Evolutionary conservation across 2,329 filamentous ascomycete species (phyloP), one percentile per base, ranked within the genome.

Genomic region (Aspergillus niger): DNA sequence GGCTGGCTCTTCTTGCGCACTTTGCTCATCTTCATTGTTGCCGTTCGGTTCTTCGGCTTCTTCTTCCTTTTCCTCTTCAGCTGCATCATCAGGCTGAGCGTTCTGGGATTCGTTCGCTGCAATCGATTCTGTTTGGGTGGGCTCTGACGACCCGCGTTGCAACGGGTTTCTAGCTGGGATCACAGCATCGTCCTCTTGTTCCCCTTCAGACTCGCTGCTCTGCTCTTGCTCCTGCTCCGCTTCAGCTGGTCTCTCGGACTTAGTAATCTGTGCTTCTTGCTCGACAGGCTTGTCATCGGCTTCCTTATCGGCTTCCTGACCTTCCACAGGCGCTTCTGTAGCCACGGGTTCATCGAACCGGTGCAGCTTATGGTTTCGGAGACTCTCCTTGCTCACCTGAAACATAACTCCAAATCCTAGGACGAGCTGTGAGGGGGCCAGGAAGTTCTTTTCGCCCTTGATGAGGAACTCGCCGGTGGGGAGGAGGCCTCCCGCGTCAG

Each of bases 371-470:
- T 97, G 93, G 59, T 87, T 90, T 3, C 83, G 84, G 73, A 92
- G 91, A 77, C 92, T 97, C 69, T 93, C 90, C 58, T 96, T 91
- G 69, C 91, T 96, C 55, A 98, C 89, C 69, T 87, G 89, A 76
- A 96, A 99, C 76, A 96, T 83, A 48, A 97, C 84, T 1, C 88
- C 93, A 71, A 98, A 91, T 0, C 95, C 95, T 32, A 99, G 85
- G 1, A 97, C 81, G 28, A 98, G 82, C 70, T 94, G 92, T 6
- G 92, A 89, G 1, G 95, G 94, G 0, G 94, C 91, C 38, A 99
- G 77, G 68, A 90, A 95, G 70, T 97, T 97, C 80, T 97, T 98
- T 78, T 91, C 90, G 2, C 93, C 94, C 39, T 86, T 85, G 51
- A 97, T 83, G 76, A 89, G 86, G 74, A 99, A 97, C 64, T 86